phyloP scores from a whole-genome alignment of 176 grass and related monocot genomes.

The Oryza glumipatula region DNA sequence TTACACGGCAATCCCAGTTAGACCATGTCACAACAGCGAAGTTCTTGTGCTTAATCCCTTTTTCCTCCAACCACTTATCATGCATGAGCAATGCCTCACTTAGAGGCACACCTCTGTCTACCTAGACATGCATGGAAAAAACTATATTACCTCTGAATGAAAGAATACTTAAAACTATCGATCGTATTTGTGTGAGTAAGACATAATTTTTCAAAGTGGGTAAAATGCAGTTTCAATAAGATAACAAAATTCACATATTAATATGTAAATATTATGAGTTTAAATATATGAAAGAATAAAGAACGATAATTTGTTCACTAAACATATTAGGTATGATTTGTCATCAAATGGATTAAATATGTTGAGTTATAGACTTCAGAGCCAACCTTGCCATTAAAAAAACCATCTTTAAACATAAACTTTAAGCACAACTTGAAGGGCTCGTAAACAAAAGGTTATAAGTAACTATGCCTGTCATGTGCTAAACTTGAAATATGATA shows the following conservation, averaged over 20 bases:
- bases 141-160: constrained; percentile 7
- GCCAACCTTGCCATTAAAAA: constrained; percentile 6
- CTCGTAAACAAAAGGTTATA: background rate
- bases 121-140: constrained; percentile 53
- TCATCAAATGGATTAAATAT: background rate
- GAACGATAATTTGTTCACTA: background rate
- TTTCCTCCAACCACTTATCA: constrained; percentile 97
- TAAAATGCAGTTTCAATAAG: background rate
- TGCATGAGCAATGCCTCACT: constrained; percentile 98
- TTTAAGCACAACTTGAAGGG: background rate
- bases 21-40: constrained; percentile 95
- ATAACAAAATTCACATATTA: background rate
- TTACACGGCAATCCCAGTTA: constrained; percentile 93
- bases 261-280: background rate
- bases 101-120: constrained; percentile 93
- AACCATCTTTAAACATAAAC: background rate
- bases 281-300: background rate
- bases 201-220: constrained; percentile 5
- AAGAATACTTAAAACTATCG: background rate
- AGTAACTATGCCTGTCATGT: constrained; percentile 2
- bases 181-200: background rate
- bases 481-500: constrained; percentile 21
- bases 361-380: background rate
- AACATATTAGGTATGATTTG: background rate
- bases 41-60: constrained; percentile 92